These are phyloP conservation scores for Teunomyces stri DNA, from an alignment of 805 yeast genomes.

Conservation along the genomic window DNA sequence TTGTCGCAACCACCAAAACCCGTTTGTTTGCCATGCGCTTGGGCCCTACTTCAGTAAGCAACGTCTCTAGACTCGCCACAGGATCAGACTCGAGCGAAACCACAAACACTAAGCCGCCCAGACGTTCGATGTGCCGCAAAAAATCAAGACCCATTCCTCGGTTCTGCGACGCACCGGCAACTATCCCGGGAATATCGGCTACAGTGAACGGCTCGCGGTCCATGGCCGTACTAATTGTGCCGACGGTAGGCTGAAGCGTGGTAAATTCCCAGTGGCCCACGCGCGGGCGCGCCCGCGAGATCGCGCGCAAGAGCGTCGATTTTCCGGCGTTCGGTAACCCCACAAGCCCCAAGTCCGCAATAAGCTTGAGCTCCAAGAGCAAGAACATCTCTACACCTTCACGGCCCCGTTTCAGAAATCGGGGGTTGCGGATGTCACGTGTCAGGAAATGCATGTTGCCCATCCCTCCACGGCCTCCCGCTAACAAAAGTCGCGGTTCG, in stretches of 20 bases:
- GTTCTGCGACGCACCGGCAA: slow-evolving; percentile 80
- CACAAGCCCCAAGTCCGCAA: slow-evolving; percentile 92
- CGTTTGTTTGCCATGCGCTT: slow-evolving; percentile 58
- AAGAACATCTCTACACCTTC: slow-evolving; percentile 63
- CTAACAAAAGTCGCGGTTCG: slow-evolving; percentile 65
- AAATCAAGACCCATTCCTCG: slow-evolving; percentile 94
- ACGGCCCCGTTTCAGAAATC: slow-evolving; percentile 83
- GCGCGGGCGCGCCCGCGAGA: slow-evolving; percentile 84
- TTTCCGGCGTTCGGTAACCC: slow-evolving; percentile 98
- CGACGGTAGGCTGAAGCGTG: slow-evolving; percentile 86
- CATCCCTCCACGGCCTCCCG: slow-evolving; percentile 92
- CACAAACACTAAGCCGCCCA: slow-evolving; percentile 86
- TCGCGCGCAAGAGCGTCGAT: slow-evolving; percentile 81
- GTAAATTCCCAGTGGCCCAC: slow-evolving; percentile 98
- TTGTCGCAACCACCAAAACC: slow-evolving; percentile 83
- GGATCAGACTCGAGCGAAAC: slow-evolving; percentile 73
- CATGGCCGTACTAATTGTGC: slow-evolving; percentile 71
- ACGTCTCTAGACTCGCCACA: slow-evolving; percentile 55
- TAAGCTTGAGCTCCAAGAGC: slow-evolving; percentile 76
- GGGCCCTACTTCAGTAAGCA: slow-evolving; percentile 71
- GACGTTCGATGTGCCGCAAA: slow-evolving; percentile 86
- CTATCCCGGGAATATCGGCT: slow-evolving; percentile 96
- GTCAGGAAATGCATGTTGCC: slow-evolving; percentile 96
- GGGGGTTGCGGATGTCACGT: slow-evolving; percentile 78
- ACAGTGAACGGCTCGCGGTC: slow-evolving; percentile 78